Conservation (phyloP, 176 grass and related monocot genomes). For the Aegilops tauschii region DNA sequence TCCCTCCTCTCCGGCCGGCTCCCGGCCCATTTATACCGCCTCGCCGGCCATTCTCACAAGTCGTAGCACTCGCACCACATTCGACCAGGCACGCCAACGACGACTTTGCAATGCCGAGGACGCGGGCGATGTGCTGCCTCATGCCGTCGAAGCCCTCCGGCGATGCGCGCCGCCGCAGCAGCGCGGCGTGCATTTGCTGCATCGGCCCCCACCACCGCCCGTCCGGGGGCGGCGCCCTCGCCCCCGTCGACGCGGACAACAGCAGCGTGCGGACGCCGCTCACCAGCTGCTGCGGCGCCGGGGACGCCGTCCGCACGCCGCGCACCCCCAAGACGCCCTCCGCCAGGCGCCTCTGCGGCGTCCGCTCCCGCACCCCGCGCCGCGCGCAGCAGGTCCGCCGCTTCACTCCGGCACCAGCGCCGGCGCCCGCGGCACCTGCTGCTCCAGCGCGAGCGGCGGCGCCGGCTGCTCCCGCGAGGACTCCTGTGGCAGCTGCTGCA, state of each 20-base stretch:
- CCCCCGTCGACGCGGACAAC: conserved; percentile 14
- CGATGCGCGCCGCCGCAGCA: conserved; percentile 25
- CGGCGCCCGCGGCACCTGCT: background rate
- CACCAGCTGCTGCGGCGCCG: conserved; percentile 42
- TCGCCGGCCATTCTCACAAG: conserved; percentile 15
- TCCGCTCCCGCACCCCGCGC: conserved; percentile 37
- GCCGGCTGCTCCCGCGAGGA: background rate
- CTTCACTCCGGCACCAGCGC: background rate
- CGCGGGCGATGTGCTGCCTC: conserved; percentile 48
- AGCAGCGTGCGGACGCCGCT: conserved; percentile 35
- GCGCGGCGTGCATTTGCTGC: conserved; percentile 79
- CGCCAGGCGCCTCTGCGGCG: conserved; percentile 49
- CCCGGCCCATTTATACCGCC: conserved; percentile 31
- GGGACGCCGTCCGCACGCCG: background rate
- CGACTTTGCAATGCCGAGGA: conserved; percentile 30
- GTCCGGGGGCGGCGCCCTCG: background rate
- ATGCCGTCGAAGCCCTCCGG: conserved; percentile 31
- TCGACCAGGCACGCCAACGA: background rate
- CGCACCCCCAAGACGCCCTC: conserved; percentile 45
- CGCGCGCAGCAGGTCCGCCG: conserved; percentile 39
- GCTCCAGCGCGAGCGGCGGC: background rate
- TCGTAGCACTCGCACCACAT: background rate
- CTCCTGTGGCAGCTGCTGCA: background rate
- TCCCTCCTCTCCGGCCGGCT: background rate
- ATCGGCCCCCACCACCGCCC: conserved; percentile 55